A percentile compares a stretch with the other conserved stretches of the same genome.
Conservation (phyloP, 2,329 filamentous ascomycete genomes). For the Falciphora oryzae region DNA sequence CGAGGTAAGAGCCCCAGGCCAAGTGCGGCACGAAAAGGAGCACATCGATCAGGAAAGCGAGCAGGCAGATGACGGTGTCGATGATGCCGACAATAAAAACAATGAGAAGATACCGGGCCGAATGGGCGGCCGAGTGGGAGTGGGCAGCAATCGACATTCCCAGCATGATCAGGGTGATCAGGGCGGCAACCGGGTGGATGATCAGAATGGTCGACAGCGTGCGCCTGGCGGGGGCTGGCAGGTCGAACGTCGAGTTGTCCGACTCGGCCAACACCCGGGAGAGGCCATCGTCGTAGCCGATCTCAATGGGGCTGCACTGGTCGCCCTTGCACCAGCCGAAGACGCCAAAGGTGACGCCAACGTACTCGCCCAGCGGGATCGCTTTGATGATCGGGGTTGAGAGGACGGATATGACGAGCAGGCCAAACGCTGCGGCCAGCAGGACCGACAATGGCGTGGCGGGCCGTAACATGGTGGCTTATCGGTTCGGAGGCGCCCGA, state of each 20-base stretch:
- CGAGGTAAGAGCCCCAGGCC: constrained; percentile 90
- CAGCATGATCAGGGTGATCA: constrained; percentile 81
- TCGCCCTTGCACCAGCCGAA: constrained; percentile 75
- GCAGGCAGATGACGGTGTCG: constrained; percentile 73
- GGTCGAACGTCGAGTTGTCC: constrained; percentile 45
- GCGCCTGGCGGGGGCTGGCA: constrained; percentile 45
- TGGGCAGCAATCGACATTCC: constrained; percentile 75
- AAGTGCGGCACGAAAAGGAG: constrained; percentile 91
- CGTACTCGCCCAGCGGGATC: constrained; percentile 75
- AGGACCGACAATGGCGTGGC: constrained; percentile 86
- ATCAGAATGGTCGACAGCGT: constrained; percentile 84
- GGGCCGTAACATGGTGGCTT: constrained; percentile 72
- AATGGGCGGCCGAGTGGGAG: constrained; percentile 82
- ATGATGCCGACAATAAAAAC: constrained; percentile 83
- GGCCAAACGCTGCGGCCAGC: constrained; percentile 76
- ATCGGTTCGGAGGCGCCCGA: constrained; percentile 1
- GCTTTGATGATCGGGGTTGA: constrained; percentile 83
- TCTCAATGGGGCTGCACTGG: constrained; percentile 64
- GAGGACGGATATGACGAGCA: constrained; percentile 81
- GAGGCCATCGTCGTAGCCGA: constrained; percentile 71
- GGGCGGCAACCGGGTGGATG: constrained; percentile 83
- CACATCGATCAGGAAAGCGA: constrained; percentile 90
- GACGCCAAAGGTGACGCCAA: constrained; percentile 79
- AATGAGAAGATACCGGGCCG: constrained; percentile 76
- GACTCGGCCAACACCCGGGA: constrained; percentile 15